Conservation (phyloP, 495 filamentous ascomycete genomes). For the Pyrenula aspistea region DNA sequence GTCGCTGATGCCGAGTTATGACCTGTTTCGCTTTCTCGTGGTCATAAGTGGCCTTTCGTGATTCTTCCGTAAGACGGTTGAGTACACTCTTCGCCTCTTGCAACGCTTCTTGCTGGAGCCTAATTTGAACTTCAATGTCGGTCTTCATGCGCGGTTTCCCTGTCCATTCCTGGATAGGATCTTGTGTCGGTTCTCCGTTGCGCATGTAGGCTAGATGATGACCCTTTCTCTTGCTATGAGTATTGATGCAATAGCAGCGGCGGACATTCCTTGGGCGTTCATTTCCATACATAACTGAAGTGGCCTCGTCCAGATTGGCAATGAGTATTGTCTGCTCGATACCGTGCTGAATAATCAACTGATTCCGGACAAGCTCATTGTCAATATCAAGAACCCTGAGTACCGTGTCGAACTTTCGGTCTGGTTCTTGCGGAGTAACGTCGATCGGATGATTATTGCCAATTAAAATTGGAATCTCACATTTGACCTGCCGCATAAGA, state of each 20-base stretch:
- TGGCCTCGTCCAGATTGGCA: constrained; percentile 48
- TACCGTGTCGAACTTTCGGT: constrained; percentile 57
- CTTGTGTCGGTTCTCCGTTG: constrained; percentile 39
- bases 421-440: constrained; percentile 59
- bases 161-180: constrained; percentile 36
- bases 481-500: constrained; percentile 49
- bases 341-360: constrained; percentile 68
- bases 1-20: constrained; percentile 27
- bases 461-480: constrained; percentile 53
- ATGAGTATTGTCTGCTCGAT: constrained; percentile 83
- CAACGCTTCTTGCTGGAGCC: constrained; percentile 31
- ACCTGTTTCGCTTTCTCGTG: constrained; percentile 26
- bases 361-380: constrained; percentile 61
- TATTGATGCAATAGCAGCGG: constrained; percentile 51
- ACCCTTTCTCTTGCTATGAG: constrained; percentile 48
- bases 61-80: constrained; percentile 21
- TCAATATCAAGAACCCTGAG: constrained; percentile 71
- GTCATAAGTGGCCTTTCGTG: constrained; percentile 17
- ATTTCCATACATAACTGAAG: constrained; percentile 55
- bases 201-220: constrained; percentile 45
- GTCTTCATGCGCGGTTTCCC: constrained; percentile 65
- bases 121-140: constrained; percentile 56
- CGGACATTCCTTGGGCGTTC: constrained; percentile 55
- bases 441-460: constrained; percentile 45
- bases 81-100: constrained; percentile 26